Percentiles rank a stretch among this genome's conserved stretches.
These are phyloP conservation scores for Fusarium agapanthi DNA, from an alignment of 2,329 filamentous ascomycete species.

Conservation along the genomic window DNA sequence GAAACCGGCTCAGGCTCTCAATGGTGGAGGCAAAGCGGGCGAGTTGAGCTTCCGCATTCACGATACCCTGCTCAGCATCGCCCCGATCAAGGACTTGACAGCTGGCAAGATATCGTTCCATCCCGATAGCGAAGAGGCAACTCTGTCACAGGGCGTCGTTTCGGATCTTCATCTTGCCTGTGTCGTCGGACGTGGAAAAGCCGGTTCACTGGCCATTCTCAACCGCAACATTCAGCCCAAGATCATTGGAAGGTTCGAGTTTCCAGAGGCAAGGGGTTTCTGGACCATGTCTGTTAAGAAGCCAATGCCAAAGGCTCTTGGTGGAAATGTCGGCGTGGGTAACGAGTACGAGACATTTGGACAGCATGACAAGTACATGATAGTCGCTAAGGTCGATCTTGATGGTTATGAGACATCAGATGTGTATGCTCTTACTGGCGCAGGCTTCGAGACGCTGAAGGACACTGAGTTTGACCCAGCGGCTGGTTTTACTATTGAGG, in stretches of 20 bases:
- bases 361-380: slow-evolving; percentile 81
- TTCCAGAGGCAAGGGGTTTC: slow-evolving; percentile 76
- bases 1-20: slow-evolving; percentile 55
- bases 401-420: slow-evolving; percentile 80
- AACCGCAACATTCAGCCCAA: slow-evolving; percentile 81
- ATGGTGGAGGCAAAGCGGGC: slow-evolving; percentile 60
- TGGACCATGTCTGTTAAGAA: slow-evolving; percentile 83
- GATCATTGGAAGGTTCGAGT: slow-evolving; percentile 73
- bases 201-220: slow-evolving; percentile 77
- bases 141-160: slow-evolving; percentile 54
- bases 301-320: slow-evolving; percentile 68
- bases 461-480: slow-evolving; percentile 93
- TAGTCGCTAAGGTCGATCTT: slow-evolving; percentile 76
- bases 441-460: slow-evolving; percentile 76
- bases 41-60: slow-evolving; percentile 79
- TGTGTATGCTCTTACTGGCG: slow-evolving; percentile 78
- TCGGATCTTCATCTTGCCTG: slow-evolving; percentile 68
- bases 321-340: slow-evolving; percentile 57
- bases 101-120: slow-evolving; percentile 66
- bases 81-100: slow-evolving; percentile 79
- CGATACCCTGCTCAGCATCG: slow-evolving; percentile 80
- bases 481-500: slow-evolving; percentile 85
- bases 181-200: slow-evolving; percentile 70
- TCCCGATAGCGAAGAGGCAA: slow-evolving; percentile 56
- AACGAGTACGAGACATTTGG: slow-evolving; percentile 67